Evolutionary conservation across 352 stramenopile genomes (phyloP), one percentile per base, ranked within the genome.

Genomic region (Pythium folliculosum): DNA sequence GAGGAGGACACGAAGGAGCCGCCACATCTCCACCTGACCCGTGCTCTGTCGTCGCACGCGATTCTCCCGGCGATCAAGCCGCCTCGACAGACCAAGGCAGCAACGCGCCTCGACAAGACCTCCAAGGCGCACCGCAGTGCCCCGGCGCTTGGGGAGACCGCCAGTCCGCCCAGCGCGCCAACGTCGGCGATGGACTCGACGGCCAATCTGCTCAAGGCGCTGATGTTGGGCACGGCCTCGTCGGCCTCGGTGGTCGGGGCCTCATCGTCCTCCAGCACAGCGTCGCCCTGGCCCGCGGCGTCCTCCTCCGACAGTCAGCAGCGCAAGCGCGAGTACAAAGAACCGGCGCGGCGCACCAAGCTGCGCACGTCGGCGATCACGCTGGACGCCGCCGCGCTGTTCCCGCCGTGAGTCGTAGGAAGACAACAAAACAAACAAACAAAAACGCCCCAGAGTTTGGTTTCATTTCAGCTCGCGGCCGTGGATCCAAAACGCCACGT

Each of bases 401-500:
- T 73, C n/a, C n/a, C n/a, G n/a, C n/a, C n/a, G n/a, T n/a, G n/a
- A n/a, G n/a, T n/a, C n/a, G n/a, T n/a, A n/a, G n/a, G n/a, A n/a
- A n/a, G n/a, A n/a, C n/a, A n/a, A n/a, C n/a, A n/a, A n/a, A n/a
- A n/a, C n/a, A n/a, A n/a, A n/a, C n/a, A n/a, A n/a, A n/a, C n/a
- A n/a, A n/a, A n/a, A n/a, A n/a, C n/a, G n/a, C n/a, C n/a, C n/a
- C n/a, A n/a, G n/a, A n/a, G n/a, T n/a, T n/a, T n/a, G n/a, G n/a
- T n/a, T 32, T 32, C 55, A 66, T 19, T 61, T 62, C 9, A 89
- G 35, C 43, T 69, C 72, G 63, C 81, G 77, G n/a, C 89, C 89
- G 58, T 94, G 85, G 69, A 95, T 91, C 80, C 85, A 95, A 62
- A 93, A 93, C n/a, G 77, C 81, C 25, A 95, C 58, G 43, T 65